These are phyloP conservation scores for Nymphaea thermarum DNA, from an alignment of 164 flowering plant species.

Conservation along the genomic window DNA sequence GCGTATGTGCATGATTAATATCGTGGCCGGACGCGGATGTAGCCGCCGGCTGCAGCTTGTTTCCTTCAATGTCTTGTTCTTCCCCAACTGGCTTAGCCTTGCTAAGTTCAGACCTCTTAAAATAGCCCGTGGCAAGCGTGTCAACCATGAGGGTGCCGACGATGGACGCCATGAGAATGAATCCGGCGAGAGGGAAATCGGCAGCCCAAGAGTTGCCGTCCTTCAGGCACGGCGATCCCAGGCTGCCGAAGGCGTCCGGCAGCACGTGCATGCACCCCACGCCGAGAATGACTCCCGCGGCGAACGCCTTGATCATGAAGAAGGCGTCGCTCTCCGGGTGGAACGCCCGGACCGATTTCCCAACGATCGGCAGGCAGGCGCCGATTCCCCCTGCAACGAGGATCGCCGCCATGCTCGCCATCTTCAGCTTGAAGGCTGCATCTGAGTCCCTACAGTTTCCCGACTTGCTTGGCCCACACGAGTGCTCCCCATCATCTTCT, in stretches of 20 bases:
- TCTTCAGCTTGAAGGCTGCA: slow-evolving; percentile 16
- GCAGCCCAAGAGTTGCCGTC: slow-evolving; percentile 3
- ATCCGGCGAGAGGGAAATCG: slow-evolving; percentile 17
- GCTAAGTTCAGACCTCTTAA: slow-evolving; percentile 9
- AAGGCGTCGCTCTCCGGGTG: slow-evolving; percentile 21
- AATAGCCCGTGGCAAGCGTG: slow-evolving; percentile 19
- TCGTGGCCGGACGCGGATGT: too few species aligned
- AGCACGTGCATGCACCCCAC: slow-evolving; percentile 29
- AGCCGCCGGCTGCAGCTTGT: slow-evolving; percentile 11
- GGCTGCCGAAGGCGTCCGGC: slow-evolving; percentile 27
- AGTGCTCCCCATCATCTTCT: neutral
- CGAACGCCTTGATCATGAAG: slow-evolving; percentile 30
- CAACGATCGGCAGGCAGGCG: slow-evolving; percentile 22
- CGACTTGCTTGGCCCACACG: neutral
- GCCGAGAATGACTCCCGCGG: slow-evolving; percentile 33
- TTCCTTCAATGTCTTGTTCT: slow-evolving; percentile 9
- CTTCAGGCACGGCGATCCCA: slow-evolving; percentile 20
- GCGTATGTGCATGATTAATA: slow-evolving; percentile 26
- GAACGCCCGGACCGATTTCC: slow-evolving; percentile 13
- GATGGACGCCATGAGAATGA: slow-evolving; percentile 19
- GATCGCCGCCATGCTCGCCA: slow-evolving; percentile 22
- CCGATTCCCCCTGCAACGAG: slow-evolving; percentile 25
- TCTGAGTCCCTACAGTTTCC: neutral
- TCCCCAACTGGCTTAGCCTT: slow-evolving; percentile 11
- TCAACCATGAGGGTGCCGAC: slow-evolving; percentile 25